Percentiles rank a stretch among this genome's conserved stretches.
phyloP scores from a whole-genome alignment of 2,329 filamentous ascomycete genomes.

The Apiospora malaysiana region DNA sequence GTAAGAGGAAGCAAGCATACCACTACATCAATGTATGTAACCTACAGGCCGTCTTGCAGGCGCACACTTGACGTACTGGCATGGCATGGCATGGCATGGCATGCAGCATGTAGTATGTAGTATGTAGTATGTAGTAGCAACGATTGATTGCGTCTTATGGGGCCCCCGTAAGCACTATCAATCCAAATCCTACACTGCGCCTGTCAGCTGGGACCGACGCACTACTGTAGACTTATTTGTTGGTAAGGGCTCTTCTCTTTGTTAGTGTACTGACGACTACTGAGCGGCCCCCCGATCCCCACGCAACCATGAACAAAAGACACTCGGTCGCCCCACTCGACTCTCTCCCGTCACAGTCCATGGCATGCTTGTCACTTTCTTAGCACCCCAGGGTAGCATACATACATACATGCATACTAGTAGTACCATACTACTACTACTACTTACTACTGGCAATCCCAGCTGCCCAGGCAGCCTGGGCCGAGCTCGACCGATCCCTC shows the following conservation, averaged over 20 bases:
- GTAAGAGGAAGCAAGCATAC: not conserved
- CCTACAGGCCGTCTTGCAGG: not conserved
- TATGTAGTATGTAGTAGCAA: not conserved
- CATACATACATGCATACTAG: not conserved
- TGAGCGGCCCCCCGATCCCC: conserved; percentile 35
- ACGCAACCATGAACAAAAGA: conserved; percentile 12
- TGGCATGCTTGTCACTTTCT: not conserved
- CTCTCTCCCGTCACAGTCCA: conserved; percentile 4
- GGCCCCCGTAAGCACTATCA: conserved; percentile 16
- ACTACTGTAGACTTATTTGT: conserved; percentile 20
- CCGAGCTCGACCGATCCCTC: not conserved
- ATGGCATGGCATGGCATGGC: not conserved
- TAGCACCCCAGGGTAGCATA: conserved; percentile 4
- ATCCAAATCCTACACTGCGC: conserved; percentile 16
- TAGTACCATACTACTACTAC: not conserved
- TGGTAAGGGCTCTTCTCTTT: conserved; percentile 3
- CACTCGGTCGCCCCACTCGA: conserved; percentile 16
- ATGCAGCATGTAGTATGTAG: not conserved
- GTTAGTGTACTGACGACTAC: conserved; percentile 27
- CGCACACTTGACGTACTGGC: not conserved
- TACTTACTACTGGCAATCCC: not conserved
- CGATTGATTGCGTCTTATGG: conserved; percentile 11
- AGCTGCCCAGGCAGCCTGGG: too few species aligned
- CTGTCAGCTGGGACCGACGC: conserved; percentile 22
- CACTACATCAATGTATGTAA: not conserved